Percentiles rank a stretch among this genome's conserved stretches.
Evolutionary conservation across 495 filamentous ascomycete genomes (phyloP).

Genomic region (Hypoxylon fragiforme): DNA sequence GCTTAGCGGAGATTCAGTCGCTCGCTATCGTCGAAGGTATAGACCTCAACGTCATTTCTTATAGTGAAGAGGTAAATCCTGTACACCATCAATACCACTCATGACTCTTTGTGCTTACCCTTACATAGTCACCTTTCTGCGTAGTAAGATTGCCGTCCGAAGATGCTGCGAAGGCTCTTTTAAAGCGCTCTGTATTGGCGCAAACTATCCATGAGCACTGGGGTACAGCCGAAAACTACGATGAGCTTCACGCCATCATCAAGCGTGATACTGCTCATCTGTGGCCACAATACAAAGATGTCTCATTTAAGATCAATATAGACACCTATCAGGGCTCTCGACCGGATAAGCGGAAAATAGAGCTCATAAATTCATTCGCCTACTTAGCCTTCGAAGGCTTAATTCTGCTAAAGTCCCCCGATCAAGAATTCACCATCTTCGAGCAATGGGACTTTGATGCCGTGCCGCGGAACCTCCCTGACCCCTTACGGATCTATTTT

Average conservation of each 20-base stretch:
- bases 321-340: slow-evolving; percentile 77
- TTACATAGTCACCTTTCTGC: slow-evolving; percentile 75
- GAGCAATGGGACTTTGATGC: slow-evolving; percentile 71
- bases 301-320: slow-evolving; percentile 79
- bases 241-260: slow-evolving; percentile 68
- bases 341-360: slow-evolving; percentile 56
- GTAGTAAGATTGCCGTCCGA: slow-evolving; percentile 70
- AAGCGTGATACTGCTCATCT: slow-evolving; percentile 56
- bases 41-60: slow-evolving; percentile 70
- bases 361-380: slow-evolving; percentile 77
- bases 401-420: slow-evolving; percentile 71
- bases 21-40: slow-evolving; percentile 70
- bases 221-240: slow-evolving; percentile 71
- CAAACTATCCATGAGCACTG: slow-evolving; percentile 87
- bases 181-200: slow-evolving; percentile 75
- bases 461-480: slow-evolving; percentile 42
- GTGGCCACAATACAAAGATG: slow-evolving; percentile 64
- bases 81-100: background rate
- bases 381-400: slow-evolving; percentile 78
- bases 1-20: slow-evolving; percentile 81
- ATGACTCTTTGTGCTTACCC: background rate
- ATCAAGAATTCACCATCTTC: slow-evolving; percentile 74
- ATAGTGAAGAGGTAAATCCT: slow-evolving; percentile 66
- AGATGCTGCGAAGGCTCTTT: slow-evolving; percentile 64
- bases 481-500: slow-evolving; percentile 67